A percentile compares a stretch with the other conserved stretches of the same genome.
These are phyloP conservation scores for Auricularia sp. DNA, from an alignment of 768 basidiomycete genomes.

Conservation along the genomic window DNA sequence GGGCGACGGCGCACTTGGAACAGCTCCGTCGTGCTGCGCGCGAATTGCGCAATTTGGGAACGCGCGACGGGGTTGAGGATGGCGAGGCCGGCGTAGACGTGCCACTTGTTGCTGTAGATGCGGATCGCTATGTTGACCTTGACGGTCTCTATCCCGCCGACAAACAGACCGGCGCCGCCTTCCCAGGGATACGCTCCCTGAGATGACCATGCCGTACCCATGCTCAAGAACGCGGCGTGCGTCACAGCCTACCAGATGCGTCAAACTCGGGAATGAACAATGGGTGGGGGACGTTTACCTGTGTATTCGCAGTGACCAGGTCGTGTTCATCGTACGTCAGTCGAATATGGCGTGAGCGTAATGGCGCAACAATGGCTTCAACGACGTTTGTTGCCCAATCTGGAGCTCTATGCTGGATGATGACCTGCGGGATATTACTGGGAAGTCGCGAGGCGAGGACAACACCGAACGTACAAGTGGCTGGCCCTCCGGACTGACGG, in stretches of 20 bases:
- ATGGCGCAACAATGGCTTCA: conserved; percentile 69
- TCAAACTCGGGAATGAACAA: neutral
- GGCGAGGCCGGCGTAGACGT: conserved; percentile 98
- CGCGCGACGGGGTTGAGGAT: conserved; percentile 90
- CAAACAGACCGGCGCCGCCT: conserved; percentile 65
- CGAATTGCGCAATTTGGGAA: conserved; percentile 84
- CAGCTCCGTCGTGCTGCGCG: conserved; percentile 73
- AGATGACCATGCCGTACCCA: conserved; percentile 94
- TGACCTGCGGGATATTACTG: conserved; percentile 41
- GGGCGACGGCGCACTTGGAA: conserved; percentile 38
- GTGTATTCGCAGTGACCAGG: conserved; percentile 92
- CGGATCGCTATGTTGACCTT: conserved; percentile 92
- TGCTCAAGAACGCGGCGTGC: conserved; percentile 96
- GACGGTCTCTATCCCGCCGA: conserved; percentile 94
- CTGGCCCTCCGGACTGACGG: conserved; percentile 79
- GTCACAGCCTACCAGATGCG: conserved; percentile 57
- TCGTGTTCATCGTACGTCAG: conserved; percentile 97
- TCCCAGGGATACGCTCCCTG: conserved; percentile 87
- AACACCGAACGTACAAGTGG: conserved; percentile 54
- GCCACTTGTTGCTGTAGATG: conserved; percentile 96
- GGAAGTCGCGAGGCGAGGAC: neutral
- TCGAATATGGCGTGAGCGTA: conserved; percentile 81
- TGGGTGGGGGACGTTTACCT: conserved; percentile 21
- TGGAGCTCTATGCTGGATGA: conserved; percentile 79
- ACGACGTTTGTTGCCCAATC: conserved; percentile 66